phyloP scores from a whole-genome alignment of 2,329 filamentous ascomycete species.

The Phaeosphaeria sp. region DNA sequence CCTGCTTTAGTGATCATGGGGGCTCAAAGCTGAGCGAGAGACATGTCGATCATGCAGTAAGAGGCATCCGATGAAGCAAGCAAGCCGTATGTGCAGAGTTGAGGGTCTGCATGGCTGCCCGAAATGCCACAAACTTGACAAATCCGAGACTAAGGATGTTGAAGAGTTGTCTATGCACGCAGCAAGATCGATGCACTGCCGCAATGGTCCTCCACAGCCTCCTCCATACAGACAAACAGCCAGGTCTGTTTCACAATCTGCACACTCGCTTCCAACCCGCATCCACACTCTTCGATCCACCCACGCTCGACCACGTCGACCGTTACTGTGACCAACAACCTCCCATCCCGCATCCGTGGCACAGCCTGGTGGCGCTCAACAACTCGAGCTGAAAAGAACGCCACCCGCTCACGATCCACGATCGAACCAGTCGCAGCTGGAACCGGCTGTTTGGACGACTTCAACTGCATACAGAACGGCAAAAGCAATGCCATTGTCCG shows the following conservation, averaged over 20 bases:
- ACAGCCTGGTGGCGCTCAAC: not conserved
- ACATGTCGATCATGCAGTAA: not conserved
- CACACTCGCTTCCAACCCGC: not conserved
- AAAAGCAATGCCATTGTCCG: not conserved
- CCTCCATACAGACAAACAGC: not conserved
- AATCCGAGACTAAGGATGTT: not conserved
- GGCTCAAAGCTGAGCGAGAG: not conserved
- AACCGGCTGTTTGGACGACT: not conserved
- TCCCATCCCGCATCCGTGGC: not conserved
- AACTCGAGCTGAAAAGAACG: not conserved
- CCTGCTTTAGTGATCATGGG: too few species aligned
- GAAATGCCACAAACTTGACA: not conserved
- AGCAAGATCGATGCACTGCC: not conserved
- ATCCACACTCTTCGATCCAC: not conserved
- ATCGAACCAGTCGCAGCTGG: not conserved
- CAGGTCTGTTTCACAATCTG: not conserved
- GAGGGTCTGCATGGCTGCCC: not conserved
- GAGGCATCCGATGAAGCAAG: not conserved
- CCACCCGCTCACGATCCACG: not conserved
- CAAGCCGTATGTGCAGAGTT: not conserved
- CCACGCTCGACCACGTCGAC: not conserved
- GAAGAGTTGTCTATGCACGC: not conserved
- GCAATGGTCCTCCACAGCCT: not conserved
- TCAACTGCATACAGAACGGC: not conserved
- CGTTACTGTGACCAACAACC: not conserved